These are phyloP conservation scores for Leccinum uliginosum DNA, from an alignment of 768 basidiomycete genomes.

Conservation along the genomic window DNA sequence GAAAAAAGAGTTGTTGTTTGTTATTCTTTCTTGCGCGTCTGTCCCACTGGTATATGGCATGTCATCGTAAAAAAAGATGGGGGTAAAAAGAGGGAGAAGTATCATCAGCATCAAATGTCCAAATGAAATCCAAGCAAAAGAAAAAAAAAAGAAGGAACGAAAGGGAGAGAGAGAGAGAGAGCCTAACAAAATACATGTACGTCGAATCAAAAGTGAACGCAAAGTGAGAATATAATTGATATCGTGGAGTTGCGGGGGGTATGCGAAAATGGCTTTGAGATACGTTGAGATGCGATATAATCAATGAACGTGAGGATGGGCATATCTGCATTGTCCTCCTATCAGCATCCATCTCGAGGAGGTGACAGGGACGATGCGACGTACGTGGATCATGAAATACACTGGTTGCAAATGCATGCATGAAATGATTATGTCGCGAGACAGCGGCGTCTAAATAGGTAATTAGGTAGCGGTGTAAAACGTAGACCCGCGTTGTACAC, in stretches of 20 bases:
- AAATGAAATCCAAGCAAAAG: slow-evolving; percentile 2
- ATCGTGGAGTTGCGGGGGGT: slow-evolving; percentile 27
- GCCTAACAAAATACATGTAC: slow-evolving; percentile 7
- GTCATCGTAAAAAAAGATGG: neutral
- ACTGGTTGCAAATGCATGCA: slow-evolving; percentile 23
- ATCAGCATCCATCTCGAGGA: neutral
- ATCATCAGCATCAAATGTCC: slow-evolving; percentile 6
- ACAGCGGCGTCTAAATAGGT: slow-evolving; percentile 20
- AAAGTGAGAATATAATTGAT: slow-evolving; percentile 21
- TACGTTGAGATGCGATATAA: slow-evolving; percentile 19
- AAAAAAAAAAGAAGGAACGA: neutral
- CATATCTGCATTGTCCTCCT: slow-evolving; percentile 17
- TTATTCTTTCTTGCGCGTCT: neutral
- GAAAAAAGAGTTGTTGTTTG: neutral
- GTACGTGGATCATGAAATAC: slow-evolving; percentile 28
- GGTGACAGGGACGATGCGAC: neutral
- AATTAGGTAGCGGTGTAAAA: slow-evolving; percentile 25
- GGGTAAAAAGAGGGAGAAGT: neutral
- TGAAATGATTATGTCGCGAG: slow-evolving; percentile 26
- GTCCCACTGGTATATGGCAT: slow-evolving; percentile 6
- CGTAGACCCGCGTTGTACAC: slow-evolving; percentile 27
- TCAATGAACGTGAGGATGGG: slow-evolving; percentile 23
- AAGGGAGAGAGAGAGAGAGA: neutral
- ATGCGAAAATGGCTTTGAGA: slow-evolving; percentile 18
- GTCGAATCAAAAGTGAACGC: slow-evolving; percentile 18